Percentiles rank a stretch among this genome's conserved stretches.
phyloP scores from a whole-genome alignment of 2,329 filamentous ascomycete genomes.

The Eutypa lata region DNA sequence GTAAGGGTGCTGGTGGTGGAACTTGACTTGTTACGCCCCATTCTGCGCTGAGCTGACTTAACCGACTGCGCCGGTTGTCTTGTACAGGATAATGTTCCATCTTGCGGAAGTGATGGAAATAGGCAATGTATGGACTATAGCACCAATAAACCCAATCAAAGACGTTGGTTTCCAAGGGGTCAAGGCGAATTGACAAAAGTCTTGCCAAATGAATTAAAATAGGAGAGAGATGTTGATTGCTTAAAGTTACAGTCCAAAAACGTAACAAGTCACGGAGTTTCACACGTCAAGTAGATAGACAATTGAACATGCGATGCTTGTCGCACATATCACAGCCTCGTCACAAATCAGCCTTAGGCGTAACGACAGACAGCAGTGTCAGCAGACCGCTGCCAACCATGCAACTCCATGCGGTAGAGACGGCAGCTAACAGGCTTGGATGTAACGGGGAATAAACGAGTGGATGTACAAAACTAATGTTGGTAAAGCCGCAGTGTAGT shows the following conservation, averaged over 20 bases:
- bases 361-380: not conserved
- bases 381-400: not conserved
- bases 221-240: no score
- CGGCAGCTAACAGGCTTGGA: no score
- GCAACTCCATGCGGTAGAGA: not conserved
- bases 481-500: not conserved
- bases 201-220: no score
- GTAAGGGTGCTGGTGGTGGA: conserved; percentile 36
- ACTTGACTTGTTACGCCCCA: conserved; percentile 44
- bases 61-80: conserved; percentile 43
- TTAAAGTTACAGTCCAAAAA: no score
- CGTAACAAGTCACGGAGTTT: no score
- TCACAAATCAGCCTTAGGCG: not conserved
- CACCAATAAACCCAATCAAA: not conserved
- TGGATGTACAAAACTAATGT: not conserved
- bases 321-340: not conserved
- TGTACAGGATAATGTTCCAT: conserved; percentile 21
- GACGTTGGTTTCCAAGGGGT: no score
- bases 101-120: no score
- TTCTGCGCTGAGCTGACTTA: conserved; percentile 48
- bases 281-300: not conserved
- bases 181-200: no score
- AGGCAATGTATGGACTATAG: no score
- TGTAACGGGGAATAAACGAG: not conserved
- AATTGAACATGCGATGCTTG: not conserved